phyloP scores from a whole-genome alignment of 192 early-diverging fungal species.

The Helicostylum pulchrum region DNA sequence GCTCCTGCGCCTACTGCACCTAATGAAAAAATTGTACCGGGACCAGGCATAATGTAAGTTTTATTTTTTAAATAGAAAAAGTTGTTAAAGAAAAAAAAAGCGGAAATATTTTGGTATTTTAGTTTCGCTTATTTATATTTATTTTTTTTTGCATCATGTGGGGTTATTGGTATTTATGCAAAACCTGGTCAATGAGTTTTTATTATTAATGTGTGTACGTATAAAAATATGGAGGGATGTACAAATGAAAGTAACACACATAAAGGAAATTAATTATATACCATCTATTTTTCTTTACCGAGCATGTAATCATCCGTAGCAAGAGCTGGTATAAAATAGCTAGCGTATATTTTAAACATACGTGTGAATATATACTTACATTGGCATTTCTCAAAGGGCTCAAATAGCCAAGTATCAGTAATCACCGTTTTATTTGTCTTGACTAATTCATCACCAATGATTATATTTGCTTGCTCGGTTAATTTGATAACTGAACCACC shows the following conservation, averaged over 20 bases:
- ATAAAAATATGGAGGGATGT: too few relatives aligned
- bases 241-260: too few relatives aligned
- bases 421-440: not conserved
- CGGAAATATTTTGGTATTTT: too few relatives aligned
- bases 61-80: not conserved
- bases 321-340: not conserved
- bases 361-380: not conserved
- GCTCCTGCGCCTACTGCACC: slow-evolving; percentile 36
- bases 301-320: not conserved
- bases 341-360: not conserved
- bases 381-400: slow-evolving; percentile 9
- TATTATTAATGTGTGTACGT: not conserved
- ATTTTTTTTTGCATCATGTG: not conserved
- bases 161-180: not conserved
- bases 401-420: slow-evolving; percentile 7
- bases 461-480: not conserved
- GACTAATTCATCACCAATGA: slow-evolving; percentile 1
- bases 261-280: not conserved
- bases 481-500: not conserved
- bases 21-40: slow-evolving; percentile 31
- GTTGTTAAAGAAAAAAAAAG: not conserved
- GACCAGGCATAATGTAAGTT: slow-evolving; percentile 28
- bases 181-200: not conserved
- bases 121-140: not conserved
- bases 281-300: not conserved